These are phyloP conservation scores for Paramecium sexaurelia DNA, from an alignment of 73 alveolate genomes.

Conservation along the genomic window DNA sequence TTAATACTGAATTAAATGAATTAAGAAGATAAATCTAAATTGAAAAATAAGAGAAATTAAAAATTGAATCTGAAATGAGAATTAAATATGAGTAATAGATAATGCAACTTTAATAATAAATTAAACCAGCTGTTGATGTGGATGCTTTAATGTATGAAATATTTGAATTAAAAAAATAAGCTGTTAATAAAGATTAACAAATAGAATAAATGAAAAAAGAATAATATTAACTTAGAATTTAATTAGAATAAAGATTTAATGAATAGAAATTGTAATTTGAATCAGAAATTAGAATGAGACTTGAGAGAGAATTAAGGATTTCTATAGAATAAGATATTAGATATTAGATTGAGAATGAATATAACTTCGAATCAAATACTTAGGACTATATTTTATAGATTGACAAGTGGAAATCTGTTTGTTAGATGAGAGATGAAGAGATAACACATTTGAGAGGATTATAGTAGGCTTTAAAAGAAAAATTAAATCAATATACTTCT, in stretches of 20 bases:
- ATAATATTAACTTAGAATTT: not conserved
- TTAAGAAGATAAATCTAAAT: not conserved
- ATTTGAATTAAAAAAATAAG: constrained; percentile 35
- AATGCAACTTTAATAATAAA: not conserved
- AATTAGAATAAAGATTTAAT: not conserved
- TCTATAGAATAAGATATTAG: not conserved
- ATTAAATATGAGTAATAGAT: not conserved
- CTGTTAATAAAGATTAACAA: constrained; percentile 9
- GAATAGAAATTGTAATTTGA: not conserved
- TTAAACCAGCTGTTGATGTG: constrained; percentile 1
- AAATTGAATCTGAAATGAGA: not conserved
- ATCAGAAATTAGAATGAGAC: not conserved
- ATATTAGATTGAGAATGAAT: not conserved
- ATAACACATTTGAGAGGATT: not conserved
- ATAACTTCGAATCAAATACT: not conserved
- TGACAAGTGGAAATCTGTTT: constrained; percentile 17
- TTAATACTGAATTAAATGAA: not conserved
- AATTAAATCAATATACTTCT: constrained; percentile 22
- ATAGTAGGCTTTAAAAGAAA: constrained; percentile 11
- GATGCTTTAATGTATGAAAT: constrained; percentile 55
- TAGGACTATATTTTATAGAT: not conserved
- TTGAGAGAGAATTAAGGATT: constrained; percentile 6
- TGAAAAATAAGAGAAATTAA: not conserved
- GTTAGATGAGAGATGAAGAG: constrained; percentile 39
- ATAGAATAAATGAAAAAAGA: not conserved